These are phyloP conservation scores for Aspergillus affinis DNA, from an alignment of 495 filamentous ascomycete genomes.

Conservation along the genomic window DNA sequence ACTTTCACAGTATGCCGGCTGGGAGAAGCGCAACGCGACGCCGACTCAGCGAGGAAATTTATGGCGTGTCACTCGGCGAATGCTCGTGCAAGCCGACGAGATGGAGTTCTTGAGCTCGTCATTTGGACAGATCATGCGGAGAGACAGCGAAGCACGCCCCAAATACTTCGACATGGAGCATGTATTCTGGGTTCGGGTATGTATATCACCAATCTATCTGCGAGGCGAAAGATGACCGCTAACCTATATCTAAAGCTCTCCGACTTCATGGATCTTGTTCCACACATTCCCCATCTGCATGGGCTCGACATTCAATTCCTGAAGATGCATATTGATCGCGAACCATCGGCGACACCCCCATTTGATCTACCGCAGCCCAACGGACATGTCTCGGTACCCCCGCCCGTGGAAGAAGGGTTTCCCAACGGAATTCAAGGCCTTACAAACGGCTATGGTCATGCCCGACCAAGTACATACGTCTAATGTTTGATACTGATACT, in stretches of 20 bases:
- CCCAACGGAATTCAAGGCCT: conserved; percentile 30
- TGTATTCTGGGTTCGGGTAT: conserved; percentile 77
- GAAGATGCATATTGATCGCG: conserved; percentile 49
- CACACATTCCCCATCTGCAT: conserved; percentile 67
- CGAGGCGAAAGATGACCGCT: conserved; percentile 2
- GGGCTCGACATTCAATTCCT: conserved; percentile 55
- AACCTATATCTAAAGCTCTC: conserved; percentile 53
- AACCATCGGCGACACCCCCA: conserved; percentile 25
- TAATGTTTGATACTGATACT: conserved; percentile 32
- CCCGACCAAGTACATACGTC: conserved; percentile 48
- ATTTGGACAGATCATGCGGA: conserved; percentile 45
- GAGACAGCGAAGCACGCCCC: conserved; percentile 47
- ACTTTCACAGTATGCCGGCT: conserved; percentile 69
- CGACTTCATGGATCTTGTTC: conserved; percentile 72
- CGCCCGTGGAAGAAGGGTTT: conserved; percentile 22
- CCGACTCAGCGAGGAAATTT: conserved; percentile 48
- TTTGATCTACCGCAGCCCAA: conserved; percentile 30
- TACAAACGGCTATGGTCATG: conserved; percentile 41
- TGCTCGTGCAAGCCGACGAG: conserved; percentile 48
- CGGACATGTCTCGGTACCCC: conserved; percentile 29
- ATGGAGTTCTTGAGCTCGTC: conserved; percentile 35
- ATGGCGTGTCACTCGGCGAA: conserved; percentile 54
- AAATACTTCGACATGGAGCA: conserved; percentile 58
- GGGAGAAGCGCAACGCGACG: conserved; percentile 57
- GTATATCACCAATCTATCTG: conserved; percentile 11